Base-by-base conservation (phyloP, 257 asterid genomes). In the Solanum habrochaites region DNA sequence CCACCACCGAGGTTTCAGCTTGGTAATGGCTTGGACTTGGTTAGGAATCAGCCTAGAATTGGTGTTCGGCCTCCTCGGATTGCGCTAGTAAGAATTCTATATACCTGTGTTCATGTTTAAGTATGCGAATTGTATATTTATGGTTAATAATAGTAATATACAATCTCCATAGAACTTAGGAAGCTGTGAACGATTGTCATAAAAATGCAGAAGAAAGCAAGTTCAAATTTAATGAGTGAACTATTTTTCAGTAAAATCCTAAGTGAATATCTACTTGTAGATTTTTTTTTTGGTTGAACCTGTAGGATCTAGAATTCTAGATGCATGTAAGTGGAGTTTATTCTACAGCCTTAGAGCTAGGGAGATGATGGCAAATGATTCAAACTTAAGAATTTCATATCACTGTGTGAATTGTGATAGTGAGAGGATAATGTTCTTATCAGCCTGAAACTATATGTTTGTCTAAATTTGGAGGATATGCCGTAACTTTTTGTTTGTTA, bases 41-140 rank as follows among this genome's bases (percentile, higher is more conserved):
- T 94, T 60, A 88, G 98, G 89, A 91, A 89, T 71, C 96, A 92
- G 91, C 94, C 95, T 32, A 91, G 97, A 90, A 88, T 95, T 16
- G 98, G 98, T 49, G 91, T 94, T 89, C 95, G 98, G 40, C 82
- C 27, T 81, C 85, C 85, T 31, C 85, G 70, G 29, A 81, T 81
- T 29, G 85, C 69, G 18, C 27, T 81, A 49, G 85, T 81, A 81
- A 81, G 85, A n/a, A 64, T 64, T n/a, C 32, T n/a, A 11, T 64
- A 64, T 29, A 3, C 78, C 15, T 73, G 82, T 73, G 82, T 73
- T 73, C 52, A 21, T 39, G 16, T 73, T 32, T 9, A 39, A 73
- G 82, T 78, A 78, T 27, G 83, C 1, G 6, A 78, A 78, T 45
- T 78, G 66, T n/a, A 39, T 1, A 73, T 73, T 18, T 73, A 11